A percentile compares a stretch with the other conserved stretches of the same genome.
Conservation (phyloP, 805 yeast genomes). For the Wickerhamiella azymoides region DNA sequence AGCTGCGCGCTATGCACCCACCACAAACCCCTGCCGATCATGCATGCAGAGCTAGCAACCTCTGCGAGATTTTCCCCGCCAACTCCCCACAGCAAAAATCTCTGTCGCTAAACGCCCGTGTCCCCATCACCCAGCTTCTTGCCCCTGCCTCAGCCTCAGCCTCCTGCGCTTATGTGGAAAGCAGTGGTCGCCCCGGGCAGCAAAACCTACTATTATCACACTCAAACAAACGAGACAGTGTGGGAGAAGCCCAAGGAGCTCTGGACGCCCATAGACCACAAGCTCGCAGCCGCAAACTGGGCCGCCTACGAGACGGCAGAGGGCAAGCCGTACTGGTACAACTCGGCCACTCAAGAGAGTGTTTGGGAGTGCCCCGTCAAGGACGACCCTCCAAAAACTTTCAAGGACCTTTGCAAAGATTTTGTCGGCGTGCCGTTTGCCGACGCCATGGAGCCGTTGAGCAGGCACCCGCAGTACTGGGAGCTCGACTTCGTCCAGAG, state of each 20-base stretch:
- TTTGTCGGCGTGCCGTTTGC: background rate
- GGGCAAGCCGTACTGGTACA: conserved; percentile 58
- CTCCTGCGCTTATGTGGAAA: conserved; percentile 4
- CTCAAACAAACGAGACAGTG: conserved; percentile 49
- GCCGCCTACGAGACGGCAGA: conserved; percentile 35
- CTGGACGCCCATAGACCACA: conserved; percentile 26
- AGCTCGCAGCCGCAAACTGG: conserved; percentile 44
- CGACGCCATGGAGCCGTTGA: background rate
- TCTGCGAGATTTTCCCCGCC: background rate
- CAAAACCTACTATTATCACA: conserved; percentile 52
- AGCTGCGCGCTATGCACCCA: too few relatives aligned
- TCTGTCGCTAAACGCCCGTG: too few relatives aligned
- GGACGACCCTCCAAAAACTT: background rate
- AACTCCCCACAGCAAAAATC: too few relatives aligned
- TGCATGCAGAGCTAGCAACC: too few relatives aligned
- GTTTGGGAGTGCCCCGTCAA: conserved; percentile 48
- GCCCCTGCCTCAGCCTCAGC: background rate
- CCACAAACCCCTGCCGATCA: too few relatives aligned
- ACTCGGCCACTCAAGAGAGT: conserved; percentile 47
- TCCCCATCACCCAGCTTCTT: too few relatives aligned
- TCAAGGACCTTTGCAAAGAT: background rate
- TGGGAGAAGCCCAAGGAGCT: conserved; percentile 69
- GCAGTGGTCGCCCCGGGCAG: background rate
- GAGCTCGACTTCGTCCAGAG: background rate
- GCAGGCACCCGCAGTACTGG: background rate